Percentiles rank a stretch among this genome's conserved stretches.
Evolutionary conservation across 148 eudicot species (phyloP).

Genomic region (Selenicereus undatus): DNA sequence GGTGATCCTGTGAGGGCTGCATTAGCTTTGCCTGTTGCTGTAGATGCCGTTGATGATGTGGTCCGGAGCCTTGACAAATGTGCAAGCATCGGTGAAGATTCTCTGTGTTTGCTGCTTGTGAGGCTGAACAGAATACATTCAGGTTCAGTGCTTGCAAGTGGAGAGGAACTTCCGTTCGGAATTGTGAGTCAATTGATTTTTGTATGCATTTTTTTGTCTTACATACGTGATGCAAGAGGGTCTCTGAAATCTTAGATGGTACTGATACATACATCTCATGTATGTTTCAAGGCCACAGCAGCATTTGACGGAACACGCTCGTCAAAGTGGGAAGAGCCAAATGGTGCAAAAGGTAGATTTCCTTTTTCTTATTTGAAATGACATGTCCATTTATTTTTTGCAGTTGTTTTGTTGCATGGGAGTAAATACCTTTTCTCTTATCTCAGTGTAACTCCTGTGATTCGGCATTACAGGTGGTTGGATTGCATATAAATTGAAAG

Average conservation of each 20-base stretch:
- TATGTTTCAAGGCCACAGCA: conserved; percentile 60
- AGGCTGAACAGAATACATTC: conserved; percentile 76
- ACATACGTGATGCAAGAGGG: neutral
- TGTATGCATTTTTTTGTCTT: neutral
- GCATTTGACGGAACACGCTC: conserved; percentile 87
- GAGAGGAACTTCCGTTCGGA: conserved; percentile 96
- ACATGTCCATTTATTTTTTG: neutral
- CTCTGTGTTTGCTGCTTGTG: conserved; percentile 60
- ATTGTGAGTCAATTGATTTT: conserved; percentile 54
- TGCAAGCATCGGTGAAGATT: conserved; percentile 33
- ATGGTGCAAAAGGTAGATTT: conserved; percentile 81
- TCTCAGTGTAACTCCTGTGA: conserved; percentile 4
- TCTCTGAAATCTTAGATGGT: neutral
- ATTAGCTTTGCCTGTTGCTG: conserved; percentile 76
- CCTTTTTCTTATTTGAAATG: neutral
- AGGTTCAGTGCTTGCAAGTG: conserved; percentile 82
- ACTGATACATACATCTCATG: neutral
- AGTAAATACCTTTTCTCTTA: neutral
- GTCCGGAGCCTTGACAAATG: conserved; percentile 38
- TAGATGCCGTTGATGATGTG: conserved; percentile 81
- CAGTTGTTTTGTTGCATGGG: neutral
- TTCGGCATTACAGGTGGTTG: conserved; percentile 61
- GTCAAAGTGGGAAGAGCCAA: conserved; percentile 98
- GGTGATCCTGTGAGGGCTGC: conserved; percentile 84
- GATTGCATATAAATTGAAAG: conserved; percentile 58